Percentiles rank a stretch among this genome's conserved stretches.
These are phyloP conservation scores for Suhomyces wounanorum DNA, from an alignment of 1,139 yeast species.

Conservation along the genomic window DNA sequence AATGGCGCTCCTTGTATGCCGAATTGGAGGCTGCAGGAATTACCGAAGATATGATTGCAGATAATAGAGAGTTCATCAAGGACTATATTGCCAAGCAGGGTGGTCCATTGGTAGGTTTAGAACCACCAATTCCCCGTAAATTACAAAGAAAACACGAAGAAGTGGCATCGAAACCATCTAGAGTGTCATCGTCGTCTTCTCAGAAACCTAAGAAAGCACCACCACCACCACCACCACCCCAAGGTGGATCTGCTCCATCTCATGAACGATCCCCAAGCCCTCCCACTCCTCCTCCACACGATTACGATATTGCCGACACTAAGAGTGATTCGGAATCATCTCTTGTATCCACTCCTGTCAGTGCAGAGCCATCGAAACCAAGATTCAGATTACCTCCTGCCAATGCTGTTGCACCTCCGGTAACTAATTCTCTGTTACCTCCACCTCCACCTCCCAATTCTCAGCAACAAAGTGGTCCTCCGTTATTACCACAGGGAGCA, in stretches of 20 bases:
- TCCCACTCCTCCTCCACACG: slow-evolving; percentile 1
- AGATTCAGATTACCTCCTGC: slow-evolving; percentile 34
- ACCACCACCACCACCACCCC: slow-evolving; percentile 48
- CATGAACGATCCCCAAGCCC: slow-evolving; percentile 5
- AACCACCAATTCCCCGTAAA: slow-evolving; percentile 79
- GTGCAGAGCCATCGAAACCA: slow-evolving; percentile 19
- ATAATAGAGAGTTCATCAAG: slow-evolving; percentile 78
- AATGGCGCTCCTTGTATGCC: slow-evolving; percentile 75
- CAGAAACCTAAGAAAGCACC: slow-evolving; percentile 41
- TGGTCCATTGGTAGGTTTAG: slow-evolving; percentile 82
- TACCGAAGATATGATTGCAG: slow-evolving; percentile 87
- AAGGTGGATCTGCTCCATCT: slow-evolving; percentile 10
- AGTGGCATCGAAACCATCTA: slow-evolving; percentile 12
- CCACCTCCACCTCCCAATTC: slow-evolving; percentile 9
- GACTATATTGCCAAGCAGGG: slow-evolving; percentile 76
- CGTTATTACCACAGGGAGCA: slow-evolving; percentile 11
- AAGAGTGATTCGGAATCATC: slow-evolving; percentile 15
- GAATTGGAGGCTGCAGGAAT: slow-evolving; percentile 81
- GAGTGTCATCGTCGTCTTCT: slow-evolving; percentile 8
- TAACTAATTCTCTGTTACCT: slow-evolving; percentile 14
- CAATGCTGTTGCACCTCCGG: slow-evolving; percentile 26
- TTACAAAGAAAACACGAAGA: slow-evolving; percentile 29
- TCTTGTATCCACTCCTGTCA: slow-evolving; percentile 17
- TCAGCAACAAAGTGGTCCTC: not conserved
- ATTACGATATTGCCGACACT: not conserved